Evolutionary conservation across 768 basidiomycete genomes (phyloP).

Genomic region (Boletus rufocinnamomeus): DNA sequence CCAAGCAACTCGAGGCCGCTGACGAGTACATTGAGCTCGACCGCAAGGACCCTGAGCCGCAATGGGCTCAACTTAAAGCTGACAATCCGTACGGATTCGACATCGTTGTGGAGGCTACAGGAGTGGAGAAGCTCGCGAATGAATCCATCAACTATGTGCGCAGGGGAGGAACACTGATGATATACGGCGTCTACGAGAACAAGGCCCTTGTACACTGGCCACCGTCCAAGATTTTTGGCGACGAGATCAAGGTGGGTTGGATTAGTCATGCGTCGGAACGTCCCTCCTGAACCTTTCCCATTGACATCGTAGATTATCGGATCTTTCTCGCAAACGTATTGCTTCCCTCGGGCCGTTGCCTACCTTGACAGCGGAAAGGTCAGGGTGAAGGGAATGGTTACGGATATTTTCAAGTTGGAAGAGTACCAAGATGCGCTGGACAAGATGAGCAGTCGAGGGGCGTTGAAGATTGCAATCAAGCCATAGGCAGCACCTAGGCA

Average conservation of each 20-base stretch:
- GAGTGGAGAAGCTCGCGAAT: constrained; percentile 84
- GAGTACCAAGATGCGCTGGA: constrained; percentile 72
- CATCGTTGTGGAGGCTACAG: constrained; percentile 80
- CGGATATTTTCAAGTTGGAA: constrained; percentile 65
- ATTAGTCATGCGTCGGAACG: not conserved
- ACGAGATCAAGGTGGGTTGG: constrained; percentile 59
- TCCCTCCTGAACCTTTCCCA: not conserved
- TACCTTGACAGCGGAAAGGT: constrained; percentile 89
- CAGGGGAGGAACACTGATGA: constrained; percentile 80
- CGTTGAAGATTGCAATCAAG: constrained; percentile 63
- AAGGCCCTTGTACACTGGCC: constrained; percentile 84
- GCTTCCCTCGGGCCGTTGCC: constrained; percentile 88
- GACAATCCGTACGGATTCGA: constrained; percentile 89
- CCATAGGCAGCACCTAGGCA: constrained; percentile 37
- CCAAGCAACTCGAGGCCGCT: constrained; percentile 72
- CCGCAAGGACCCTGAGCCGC: constrained; percentile 66
- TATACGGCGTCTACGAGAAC: constrained; percentile 91
- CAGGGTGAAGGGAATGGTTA: constrained; percentile 78
- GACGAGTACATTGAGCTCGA: constrained; percentile 90
- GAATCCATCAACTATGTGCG: constrained; percentile 89
- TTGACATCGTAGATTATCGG: constrained; percentile 76
- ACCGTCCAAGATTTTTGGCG: constrained; percentile 76
- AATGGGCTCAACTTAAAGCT: constrained; percentile 79
- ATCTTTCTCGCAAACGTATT: constrained; percentile 85
- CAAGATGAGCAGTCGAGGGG: constrained; percentile 67